Evolutionary conservation across 2,329 filamentous ascomycete genomes (phyloP).

Genomic region (Elsinoe fawcettii): DNA sequence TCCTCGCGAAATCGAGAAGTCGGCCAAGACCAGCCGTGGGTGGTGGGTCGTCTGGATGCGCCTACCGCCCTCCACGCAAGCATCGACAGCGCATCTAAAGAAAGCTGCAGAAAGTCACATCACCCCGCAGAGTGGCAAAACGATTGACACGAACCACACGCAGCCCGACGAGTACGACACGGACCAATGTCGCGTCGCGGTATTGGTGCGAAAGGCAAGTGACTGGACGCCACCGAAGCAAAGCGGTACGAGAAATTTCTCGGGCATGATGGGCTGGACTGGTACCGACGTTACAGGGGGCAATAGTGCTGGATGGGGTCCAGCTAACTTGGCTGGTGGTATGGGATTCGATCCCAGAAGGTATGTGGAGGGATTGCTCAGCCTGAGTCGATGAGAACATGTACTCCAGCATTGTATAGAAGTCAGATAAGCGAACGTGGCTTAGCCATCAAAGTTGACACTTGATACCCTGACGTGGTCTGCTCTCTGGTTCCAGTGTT

Average conservation of each 20-base stretch:
- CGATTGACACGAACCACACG: conserved; percentile 8
- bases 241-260: conserved; percentile 22
- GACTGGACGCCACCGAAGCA: conserved; percentile 24
- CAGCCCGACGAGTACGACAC: conserved; percentile 11
- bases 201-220: conserved; percentile 35
- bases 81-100: conserved; percentile 10
- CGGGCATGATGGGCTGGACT: conserved; percentile 27
- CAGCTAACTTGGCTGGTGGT: conserved; percentile 58
- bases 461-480: background rate
- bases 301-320: conserved; percentile 45
- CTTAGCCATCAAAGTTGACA: background rate
- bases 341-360: conserved; percentile 69
- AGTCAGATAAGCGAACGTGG: background rate
- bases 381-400: conserved; percentile 15
- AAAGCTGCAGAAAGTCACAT: background rate
- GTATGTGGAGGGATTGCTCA: conserved; percentile 20
- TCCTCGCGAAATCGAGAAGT: conserved; percentile 48
- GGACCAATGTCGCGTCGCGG: conserved; percentile 33
- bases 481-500: background rate
- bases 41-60: conserved; percentile 63
- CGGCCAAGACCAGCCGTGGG: conserved; percentile 54
- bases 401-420: background rate
- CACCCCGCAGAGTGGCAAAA: conserved; percentile 7
- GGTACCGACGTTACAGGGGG: conserved; percentile 29
- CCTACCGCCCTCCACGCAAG: conserved; percentile 31